Percentiles rank a stretch among this genome's conserved stretches.
phyloP scores from a whole-genome alignment of 352 stramenopile species.

The Aphanomyces invadans region DNA sequence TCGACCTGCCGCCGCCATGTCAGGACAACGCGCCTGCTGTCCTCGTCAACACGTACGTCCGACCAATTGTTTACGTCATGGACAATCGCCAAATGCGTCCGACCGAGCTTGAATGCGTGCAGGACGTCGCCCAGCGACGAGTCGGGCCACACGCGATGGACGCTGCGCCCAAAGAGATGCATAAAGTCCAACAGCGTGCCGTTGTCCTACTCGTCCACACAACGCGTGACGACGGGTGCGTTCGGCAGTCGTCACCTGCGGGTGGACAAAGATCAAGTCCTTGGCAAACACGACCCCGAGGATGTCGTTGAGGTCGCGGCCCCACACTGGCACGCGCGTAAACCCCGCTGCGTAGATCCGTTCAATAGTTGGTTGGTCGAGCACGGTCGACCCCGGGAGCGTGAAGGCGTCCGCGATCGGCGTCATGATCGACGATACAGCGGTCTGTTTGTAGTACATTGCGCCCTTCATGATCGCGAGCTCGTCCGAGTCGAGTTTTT shows the following conservation, averaged over 20 bases:
- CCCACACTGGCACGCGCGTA: conserved; percentile 92
- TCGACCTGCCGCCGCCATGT: conserved; percentile 50
- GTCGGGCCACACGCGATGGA: conserved; percentile 61
- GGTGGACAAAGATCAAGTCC: conserved; percentile 82
- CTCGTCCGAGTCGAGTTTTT: conserved; percentile 89
- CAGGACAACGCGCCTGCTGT: conserved; percentile 39
- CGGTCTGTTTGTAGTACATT: conserved; percentile 68
- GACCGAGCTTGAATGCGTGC: conserved; percentile 66
- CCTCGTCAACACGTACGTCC: too few relatives aligned
- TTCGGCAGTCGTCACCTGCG: too few relatives aligned
- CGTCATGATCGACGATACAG: conserved; percentile 88
- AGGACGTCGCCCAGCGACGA: conserved; percentile 57
- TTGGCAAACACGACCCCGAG: conserved; percentile 94
- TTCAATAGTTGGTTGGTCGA: conserved; percentile 54
- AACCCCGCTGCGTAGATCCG: conserved; percentile 87
- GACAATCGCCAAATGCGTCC: conserved; percentile 61
- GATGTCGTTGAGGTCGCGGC: conserved; percentile 94
- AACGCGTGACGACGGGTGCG: too few relatives aligned
- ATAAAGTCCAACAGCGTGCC: conserved; percentile 87
- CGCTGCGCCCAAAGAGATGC: conserved; percentile 66
- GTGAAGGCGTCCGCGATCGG: conserved; percentile 73
- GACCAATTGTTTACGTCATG: conserved; percentile 74
- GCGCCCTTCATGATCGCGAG: conserved; percentile 92
- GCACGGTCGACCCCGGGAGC: conserved; percentile 56
- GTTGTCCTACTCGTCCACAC: conserved; percentile 41